Base-by-base conservation (phyloP, 176 grass and related monocot genomes). In the Eragrostis curvula region DNA sequence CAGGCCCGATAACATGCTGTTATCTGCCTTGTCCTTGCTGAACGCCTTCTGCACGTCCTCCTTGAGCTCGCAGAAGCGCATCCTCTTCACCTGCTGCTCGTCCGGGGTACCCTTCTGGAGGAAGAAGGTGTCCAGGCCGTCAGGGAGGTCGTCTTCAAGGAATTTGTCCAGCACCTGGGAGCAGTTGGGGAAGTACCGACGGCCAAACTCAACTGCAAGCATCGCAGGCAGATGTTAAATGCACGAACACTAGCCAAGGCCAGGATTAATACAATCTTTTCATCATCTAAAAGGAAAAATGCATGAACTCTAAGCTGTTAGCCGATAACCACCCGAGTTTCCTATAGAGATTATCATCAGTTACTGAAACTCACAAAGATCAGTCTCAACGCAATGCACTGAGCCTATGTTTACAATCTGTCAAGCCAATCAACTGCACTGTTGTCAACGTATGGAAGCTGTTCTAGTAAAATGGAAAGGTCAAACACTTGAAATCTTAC, bases 91-190 rank as follows among this genome's bases (percentile, higher is more conserved):
- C 60, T 89, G 76, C 53, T 94, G 97, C 78, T 96, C 93, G 18
- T 94, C 93, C 5, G 83, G 85, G 23, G 80, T 88, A 51, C 87
- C 89, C 45, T 85, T 92, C 74, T 86, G 85, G 16, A 92, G 93
- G 77, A 83, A 82, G 66, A 81, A 83, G 20, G 67, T 43, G 42
- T 96, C 89, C 0, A 66, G 80, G 67, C 73, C 70, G 48, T 92
- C 80, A 0, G 74, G 83, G 64, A 90, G 73, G 29, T 92, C 83
- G 30, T 99, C 87, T 50, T 99, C 93, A 50, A 99, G 66, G 69
- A 94, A 85, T 70, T 91, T 96, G 80, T 99, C 93, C 8, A 99
- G 75, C 49, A 99, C 89, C 59, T 92, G 87, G 0, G 97, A 99
- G 80, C 97, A 99, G 69, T 96, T 90, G 12, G 93, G 85, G 41